These are phyloP conservation scores for Exophiala xenobiotica DNA, from an alignment of 2,329 filamentous ascomycete species.

Conservation along the genomic window DNA sequence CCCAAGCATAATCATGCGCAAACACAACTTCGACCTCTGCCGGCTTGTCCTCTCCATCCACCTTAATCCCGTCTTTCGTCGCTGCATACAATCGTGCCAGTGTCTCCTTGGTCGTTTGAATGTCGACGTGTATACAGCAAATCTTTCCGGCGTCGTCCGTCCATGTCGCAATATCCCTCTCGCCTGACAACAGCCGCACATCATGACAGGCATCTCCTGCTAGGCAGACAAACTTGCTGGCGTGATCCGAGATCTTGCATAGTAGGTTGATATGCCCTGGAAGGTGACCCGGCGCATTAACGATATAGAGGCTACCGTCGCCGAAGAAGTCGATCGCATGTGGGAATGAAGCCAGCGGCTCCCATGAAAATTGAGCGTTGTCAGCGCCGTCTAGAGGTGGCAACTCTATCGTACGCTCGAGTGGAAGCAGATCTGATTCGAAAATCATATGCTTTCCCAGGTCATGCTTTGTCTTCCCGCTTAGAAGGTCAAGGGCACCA, in stretches of 20 bases:
- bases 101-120: conserved; percentile 30
- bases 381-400: conserved; percentile 15
- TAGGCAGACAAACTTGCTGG: conserved; percentile 32
- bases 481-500: conserved; percentile 27
- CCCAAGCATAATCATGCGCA: conserved; percentile 37
- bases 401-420: conserved; percentile 31
- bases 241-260: conserved; percentile 23
- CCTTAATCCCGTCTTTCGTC: conserved; percentile 21
- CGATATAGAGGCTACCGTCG: conserved; percentile 34
- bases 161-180: conserved; percentile 35
- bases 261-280: conserved; percentile 38
- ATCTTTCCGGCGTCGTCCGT: conserved; percentile 29
- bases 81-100: conserved; percentile 25
- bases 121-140: conserved; percentile 36
- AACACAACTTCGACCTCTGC: conserved; percentile 36
- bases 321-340: conserved; percentile 34
- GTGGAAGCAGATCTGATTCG: conserved; percentile 31
- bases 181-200: conserved; percentile 32
- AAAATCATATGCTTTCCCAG: conserved; percentile 33
- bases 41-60: conserved; percentile 13
- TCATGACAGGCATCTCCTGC: conserved; percentile 39
- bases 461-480: conserved; percentile 22
- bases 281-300: conserved; percentile 36
- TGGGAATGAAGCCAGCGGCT: conserved; percentile 24
- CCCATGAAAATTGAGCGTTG: conserved; percentile 18